Base-by-base conservation (phyloP, 371 early-diverging fungal species). In the Rhizopus stolonifer region DNA sequence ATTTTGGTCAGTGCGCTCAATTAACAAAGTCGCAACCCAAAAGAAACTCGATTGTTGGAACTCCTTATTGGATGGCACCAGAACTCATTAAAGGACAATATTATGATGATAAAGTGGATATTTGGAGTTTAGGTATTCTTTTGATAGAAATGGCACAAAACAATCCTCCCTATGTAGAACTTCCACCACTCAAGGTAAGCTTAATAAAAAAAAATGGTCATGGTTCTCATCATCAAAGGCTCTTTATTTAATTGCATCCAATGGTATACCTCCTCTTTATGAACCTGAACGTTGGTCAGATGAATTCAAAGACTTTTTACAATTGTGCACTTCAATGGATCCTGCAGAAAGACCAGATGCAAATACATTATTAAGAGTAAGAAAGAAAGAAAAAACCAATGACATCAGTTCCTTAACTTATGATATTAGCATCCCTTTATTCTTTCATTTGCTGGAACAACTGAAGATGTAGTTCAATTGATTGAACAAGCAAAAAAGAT, bases 41-140 rank as follows among this genome's bases (percentile, higher is more conserved):
- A 31, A 70, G 86, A 48, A 82, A 82, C 39, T 77, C 86, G 2
- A 73, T 83, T 26, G 75, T 84, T 5, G 86, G 86, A 24, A 91
- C 77, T 49, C 80, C 82, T 64, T 93, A 91, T 82, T 95, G 96
- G 96, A 92, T 94, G 93, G 67, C 59, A 22, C 54, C 34, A 31
- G 96, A 96, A 71, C 87, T 94, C 24, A 81, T 91, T 45, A 82
- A 79, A 59, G 83, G 79, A 24, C 67, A 72, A 44, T 73, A 78
- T 3, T 93, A 92, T 74, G 85, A 82, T 49, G 79, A 83, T 10
- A 88, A 86, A 53, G 85, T 80, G 8, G 93, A 92, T 56, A 82
- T 89, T 44, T 92, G 93, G 93, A 87, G 88, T 50, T 65, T 89
- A 10, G 93, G 91, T 23, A 76, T 88, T 14, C 69, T 88, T 49